These are phyloP conservation scores for Boletus huronensis DNA, from an alignment of 768 basidiomycete species.

Conservation along the genomic window DNA sequence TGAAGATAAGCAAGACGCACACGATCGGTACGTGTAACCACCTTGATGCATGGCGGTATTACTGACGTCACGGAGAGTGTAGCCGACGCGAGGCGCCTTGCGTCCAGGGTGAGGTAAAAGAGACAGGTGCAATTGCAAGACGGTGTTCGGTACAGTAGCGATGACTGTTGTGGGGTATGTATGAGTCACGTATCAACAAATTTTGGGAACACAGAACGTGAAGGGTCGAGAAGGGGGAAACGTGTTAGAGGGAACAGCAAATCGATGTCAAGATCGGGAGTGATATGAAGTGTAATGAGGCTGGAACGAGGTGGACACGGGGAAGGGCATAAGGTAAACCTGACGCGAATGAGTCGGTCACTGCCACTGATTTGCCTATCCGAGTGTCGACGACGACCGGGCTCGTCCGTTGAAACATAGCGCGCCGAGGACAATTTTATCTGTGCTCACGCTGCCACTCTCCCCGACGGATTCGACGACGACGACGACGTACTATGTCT, in stretches of 20 bases:
- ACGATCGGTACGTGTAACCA: background rate
- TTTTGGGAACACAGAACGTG: background rate
- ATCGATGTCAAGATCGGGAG: conserved; percentile 5
- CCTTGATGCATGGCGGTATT: background rate
- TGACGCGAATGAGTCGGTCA: background rate
- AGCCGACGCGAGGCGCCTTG: background rate
- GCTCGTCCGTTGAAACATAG: background rate
- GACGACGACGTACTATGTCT: background rate
- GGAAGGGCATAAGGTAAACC: background rate
- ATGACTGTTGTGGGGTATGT: background rate
- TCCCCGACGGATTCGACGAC: background rate
- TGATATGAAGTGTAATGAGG: conserved; percentile 14
- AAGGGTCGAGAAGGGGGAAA: conserved; percentile 7
- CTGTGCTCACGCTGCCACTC: too few relatives aligned
- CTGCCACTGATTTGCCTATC: background rate
- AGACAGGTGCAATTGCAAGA: background rate
- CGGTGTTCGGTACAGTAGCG: background rate
- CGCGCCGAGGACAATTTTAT: background rate
- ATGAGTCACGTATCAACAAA: background rate
- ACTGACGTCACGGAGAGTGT: background rate
- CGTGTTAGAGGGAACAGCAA: conserved; percentile 5
- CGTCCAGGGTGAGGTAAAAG: conserved; percentile 9
- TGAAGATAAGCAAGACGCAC: background rate
- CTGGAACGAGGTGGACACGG: conserved; percentile 15
- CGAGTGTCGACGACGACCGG: background rate